Base-by-base conservation (phyloP, 2,329 filamentous ascomycete species). In the Xylaria multiplex region DNA sequence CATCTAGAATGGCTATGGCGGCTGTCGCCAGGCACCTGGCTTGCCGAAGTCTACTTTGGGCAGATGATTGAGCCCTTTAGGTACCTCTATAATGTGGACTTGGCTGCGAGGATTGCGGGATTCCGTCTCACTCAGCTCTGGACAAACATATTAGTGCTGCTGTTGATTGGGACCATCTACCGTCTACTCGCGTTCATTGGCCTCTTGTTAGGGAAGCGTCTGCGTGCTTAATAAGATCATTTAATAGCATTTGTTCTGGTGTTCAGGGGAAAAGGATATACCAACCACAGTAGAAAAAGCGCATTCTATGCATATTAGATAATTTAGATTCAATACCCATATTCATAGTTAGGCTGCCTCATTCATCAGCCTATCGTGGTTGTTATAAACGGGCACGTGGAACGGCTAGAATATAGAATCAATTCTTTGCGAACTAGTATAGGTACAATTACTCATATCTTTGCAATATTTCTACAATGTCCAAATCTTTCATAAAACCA, bases 1-100 rank as follows among this genome's bases (percentile, higher is more conserved):
- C 79, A 85, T 46, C 69, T 88, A 70, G 81, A 82, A 60, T 86
- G 85, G 84, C 75, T 88, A 11, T 88, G 86, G 85, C 78, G 85
- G 14, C 72, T 80, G 16, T 83, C 79, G 9, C 86, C 85, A 0
- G 85, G 82, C 2, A 83, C 84, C 0, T 88, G 85, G 86, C 78
- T 87, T 27, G 82, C 84, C 0, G 86, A 88, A 74, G 73, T 84
- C 13, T 88, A 87, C 72, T 86, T 86, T 68, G 83, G 81, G 0
- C 78, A 84, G 72, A 81, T 86, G 57, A 75, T 87, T 4, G 74
- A 70, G 30, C 85, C 84, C 1, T 79, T 86, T 67, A 73, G 68
- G 0, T 84, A 86, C 67, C 71, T 88, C 5, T 88, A 86, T 73
- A 68, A 84, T 13, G 77, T 86, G 13, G 79, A 86, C 1, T 52